Base-by-base conservation (phyloP, 352 stramenopile genomes). In the Phytopythium kandeliae region DNA sequence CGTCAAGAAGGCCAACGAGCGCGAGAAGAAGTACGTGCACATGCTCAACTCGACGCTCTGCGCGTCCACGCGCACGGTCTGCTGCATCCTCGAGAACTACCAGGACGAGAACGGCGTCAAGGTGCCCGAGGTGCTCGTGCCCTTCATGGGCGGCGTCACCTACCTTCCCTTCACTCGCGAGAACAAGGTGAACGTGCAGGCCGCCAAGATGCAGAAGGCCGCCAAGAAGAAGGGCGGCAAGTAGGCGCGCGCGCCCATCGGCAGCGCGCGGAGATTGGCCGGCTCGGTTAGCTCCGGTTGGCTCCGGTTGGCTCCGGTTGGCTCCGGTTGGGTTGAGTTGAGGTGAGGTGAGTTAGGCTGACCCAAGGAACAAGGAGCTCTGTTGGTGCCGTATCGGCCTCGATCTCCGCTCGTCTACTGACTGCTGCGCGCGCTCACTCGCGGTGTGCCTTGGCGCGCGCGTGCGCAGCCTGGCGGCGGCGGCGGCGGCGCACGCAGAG, bases 41-140 rank as follows among this genome's bases (percentile, higher is more conserved):
- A 98, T 99, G 92, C 86, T 99, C 36, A 99, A 99, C 78, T 95
- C 96, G 53, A 99, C 97, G 37, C 78, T 99, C 13, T 99, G 96
- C 68, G 97, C 97, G 37, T 98, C 96, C 35, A 98, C 96, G 53
- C 92, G 97, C 48, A 98, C 96, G 25, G 97, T 99, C 54, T 99
- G 96, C 69, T 98, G 94, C 79, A 92, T 99, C 55, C 80, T 99
- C 62, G 97, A 99, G 77, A 99, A 98, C 71, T 98, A 91, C 78
- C 97, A 99, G 78, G 96, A 97, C 47, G 81, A 91, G 61, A 96
- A 98, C 36, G 97, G 97, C 53, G 95, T 99, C 33, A 89, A 89
- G 54, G 95, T 99, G 21, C 97, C 97, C 8, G 91, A 99, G 67
- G 93, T 98, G 38, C 84, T 99, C 31, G 81, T 98, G 54, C 96